A percentile compares a stretch with the other conserved stretches of the same genome.
Conservation (phyloP, 345 rosid genomes). For the Mercurialis annua region DNA sequence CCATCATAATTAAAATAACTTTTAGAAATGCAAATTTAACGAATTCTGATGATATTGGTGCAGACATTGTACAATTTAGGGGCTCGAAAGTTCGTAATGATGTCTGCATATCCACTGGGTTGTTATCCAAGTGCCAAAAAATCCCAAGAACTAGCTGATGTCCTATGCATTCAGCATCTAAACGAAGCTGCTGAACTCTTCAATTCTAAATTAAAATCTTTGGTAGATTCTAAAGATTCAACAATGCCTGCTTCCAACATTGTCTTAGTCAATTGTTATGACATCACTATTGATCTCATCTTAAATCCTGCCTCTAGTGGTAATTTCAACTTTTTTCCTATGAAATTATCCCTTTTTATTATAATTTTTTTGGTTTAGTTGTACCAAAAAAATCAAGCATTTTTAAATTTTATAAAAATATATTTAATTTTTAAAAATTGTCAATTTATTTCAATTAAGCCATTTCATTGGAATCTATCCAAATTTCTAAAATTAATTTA, state of each 20-base stretch:
- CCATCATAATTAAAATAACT: too few relatives aligned
- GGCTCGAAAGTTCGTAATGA: slow-evolving; percentile 53
- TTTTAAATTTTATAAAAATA: too few relatives aligned
- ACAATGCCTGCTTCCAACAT: slow-evolving; percentile 33
- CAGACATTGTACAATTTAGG: slow-evolving; percentile 53
- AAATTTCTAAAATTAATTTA: too few relatives aligned
- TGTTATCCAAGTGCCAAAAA: slow-evolving; percentile 40
- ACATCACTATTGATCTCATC: slow-evolving; percentile 42
- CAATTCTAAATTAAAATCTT: slow-evolving; percentile 30
- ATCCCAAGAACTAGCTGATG: not conserved
- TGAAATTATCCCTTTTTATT: too few relatives aligned
- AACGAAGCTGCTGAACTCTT: slow-evolving; percentile 55
- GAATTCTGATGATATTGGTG: too few relatives aligned
- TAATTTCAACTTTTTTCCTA: too few relatives aligned
- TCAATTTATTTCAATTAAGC: too few relatives aligned
- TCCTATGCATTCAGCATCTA: slow-evolving; percentile 26
- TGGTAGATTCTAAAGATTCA: slow-evolving; percentile 17
- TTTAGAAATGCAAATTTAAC: too few relatives aligned
- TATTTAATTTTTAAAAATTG: too few relatives aligned
- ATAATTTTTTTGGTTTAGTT: too few relatives aligned
- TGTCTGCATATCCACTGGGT: slow-evolving; percentile 49
- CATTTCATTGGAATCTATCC: too few relatives aligned
- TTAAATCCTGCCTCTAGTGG: slow-evolving; percentile 23
- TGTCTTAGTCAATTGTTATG: slow-evolving; percentile 43
- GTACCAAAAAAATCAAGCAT: too few relatives aligned